Evolutionary conservation across 202 grass and related monocot genomes (phyloP), one percentile per base, ranked within the genome.

Genomic region (Schoenoplectus triqueter): DNA sequence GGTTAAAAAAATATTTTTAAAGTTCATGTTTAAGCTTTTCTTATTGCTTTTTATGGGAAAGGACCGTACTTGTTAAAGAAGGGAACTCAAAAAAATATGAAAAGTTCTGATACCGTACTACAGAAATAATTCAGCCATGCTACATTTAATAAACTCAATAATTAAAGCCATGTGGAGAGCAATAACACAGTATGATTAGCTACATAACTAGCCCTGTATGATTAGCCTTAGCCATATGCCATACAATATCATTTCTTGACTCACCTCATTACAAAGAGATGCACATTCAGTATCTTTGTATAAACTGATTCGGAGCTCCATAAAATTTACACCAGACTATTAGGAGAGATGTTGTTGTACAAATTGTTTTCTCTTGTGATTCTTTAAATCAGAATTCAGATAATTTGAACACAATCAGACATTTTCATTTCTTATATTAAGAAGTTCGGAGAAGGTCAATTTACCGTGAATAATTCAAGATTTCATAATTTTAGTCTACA

Each of bases 161-260:
- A 79, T 79, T 79, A 79, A 31, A 79, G 21, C 75, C 75, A 79
- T 79, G 75, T 79, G 75, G 14, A 45, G 54, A 61, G 75, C 75
- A 79, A 61, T 62, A 79, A 6, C 13, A 61, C 52, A 45, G 75
- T 79, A 79, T 79, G 75, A 78, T 78, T 78, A 78, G 74, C 74
- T 60, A 78, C 50, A 77, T 77, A 77, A 78, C 22, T 78, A 78
- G 74, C 74, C 1, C 13, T 60, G 31, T 78, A 78, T 78, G 74
- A 78, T 78, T 60, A 78, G 13, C 54, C 8, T n/a, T n/a, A n/a
- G 31, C 31, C 31, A 11, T 79, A 2, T 61, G 7, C 55, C 3
- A 79, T 79, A 61, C 13, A 61, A 61, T 79, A 79, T 79, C 41
- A 40, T 79, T 77, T n/a, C 6, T 14, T 77, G 49, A 15, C 52